Base-by-base conservation (phyloP, 2,329 filamentous ascomycete species). In the Fusarium setosum region DNA sequence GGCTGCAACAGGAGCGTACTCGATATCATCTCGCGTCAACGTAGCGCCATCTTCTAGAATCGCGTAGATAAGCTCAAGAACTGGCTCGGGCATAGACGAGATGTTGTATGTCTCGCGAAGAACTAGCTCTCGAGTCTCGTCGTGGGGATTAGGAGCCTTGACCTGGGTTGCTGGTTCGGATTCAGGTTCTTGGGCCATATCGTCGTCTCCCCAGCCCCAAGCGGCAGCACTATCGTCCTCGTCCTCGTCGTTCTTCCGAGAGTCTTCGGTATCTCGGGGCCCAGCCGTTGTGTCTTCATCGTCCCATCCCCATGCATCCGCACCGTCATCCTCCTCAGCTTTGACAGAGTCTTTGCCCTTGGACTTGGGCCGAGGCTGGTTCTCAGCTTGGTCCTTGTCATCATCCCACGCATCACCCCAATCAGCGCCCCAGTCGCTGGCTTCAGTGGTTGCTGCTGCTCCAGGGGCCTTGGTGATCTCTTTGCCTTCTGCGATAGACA, bases 21-120 rank as follows among this genome's bases (percentile, higher is more conserved):
- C 80, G 34, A 72, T 78, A 81, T 82, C 79, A 75, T 65, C 86
- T 77, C 37, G 83, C 73, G 87, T 87, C 44, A 95, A 79, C 1
- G 81, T 83, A 10, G 86, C 85, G 2, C 83, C 88, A 65, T 92
- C 89, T 60, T 90, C 85, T 62, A 86, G 75, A 24, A 90, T 84
- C 12, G 81, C 73, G 20, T 83, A 80, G 51, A 95, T 88, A 24
- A 92, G 83, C 17, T 87, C 83, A 18, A 94, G 82, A 12, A 98
- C 88, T 5, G 90, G 87, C 61, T 93, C 90, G 1, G 96, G 95
- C 75, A 97, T 91, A 3, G 92, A 91, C 0, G 95, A 97, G 50
- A 97, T 92, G 59, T 90, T 92, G 76, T 97, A 99, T 2, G 86
- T 92, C 78, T 99, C 96, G 62, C 86, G 91, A 41, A 98, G 80